Percentiles rank a stretch among this genome's conserved stretches.
Conservation (phyloP, 257 asterid species). For the Nicotiana noctiflora region DNA sequence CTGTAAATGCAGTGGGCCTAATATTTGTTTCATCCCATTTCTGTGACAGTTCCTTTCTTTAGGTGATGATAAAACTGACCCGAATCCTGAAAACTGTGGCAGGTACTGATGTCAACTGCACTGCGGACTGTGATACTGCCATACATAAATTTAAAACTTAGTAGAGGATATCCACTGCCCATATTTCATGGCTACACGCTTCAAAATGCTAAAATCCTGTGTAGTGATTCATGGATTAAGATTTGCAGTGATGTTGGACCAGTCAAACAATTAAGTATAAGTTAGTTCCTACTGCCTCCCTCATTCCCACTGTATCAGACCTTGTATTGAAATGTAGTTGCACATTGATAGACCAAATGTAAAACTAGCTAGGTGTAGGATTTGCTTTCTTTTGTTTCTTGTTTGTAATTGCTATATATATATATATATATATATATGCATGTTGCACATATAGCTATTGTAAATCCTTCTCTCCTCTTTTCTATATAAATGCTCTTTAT, state of each 20-base stretch:
- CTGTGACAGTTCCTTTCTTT: background rate
- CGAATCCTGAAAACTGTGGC: conserved; percentile 18
- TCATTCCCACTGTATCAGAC: background rate
- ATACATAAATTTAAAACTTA: conserved; percentile 49
- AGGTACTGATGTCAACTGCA: conserved; percentile 50
- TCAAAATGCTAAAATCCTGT: conserved; percentile 43
- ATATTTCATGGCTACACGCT: conserved; percentile 59
- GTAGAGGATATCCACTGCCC: conserved; percentile 56
- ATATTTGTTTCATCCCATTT: background rate
- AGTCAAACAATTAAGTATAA: conserved; percentile 19
- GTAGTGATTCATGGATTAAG: conserved; percentile 46
- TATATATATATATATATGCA: background rate
- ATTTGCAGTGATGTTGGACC: conserved; percentile 52
- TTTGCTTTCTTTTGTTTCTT: background rate
- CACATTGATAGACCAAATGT: background rate
- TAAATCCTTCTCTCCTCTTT: background rate
- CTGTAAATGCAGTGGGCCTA: background rate
- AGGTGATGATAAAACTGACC: background rate
- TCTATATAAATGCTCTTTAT: background rate
- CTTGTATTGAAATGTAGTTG: background rate
- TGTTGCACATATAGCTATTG: background rate
- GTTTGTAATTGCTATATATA: background rate
- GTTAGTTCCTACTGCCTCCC: conserved; percentile 7
- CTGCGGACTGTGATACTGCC: conserved; percentile 66
- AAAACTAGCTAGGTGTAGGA: conserved; percentile 1